phyloP scores from a whole-genome alignment of 2,329 filamentous ascomycete species.

The Lecanoromycetidae sp. region DNA sequence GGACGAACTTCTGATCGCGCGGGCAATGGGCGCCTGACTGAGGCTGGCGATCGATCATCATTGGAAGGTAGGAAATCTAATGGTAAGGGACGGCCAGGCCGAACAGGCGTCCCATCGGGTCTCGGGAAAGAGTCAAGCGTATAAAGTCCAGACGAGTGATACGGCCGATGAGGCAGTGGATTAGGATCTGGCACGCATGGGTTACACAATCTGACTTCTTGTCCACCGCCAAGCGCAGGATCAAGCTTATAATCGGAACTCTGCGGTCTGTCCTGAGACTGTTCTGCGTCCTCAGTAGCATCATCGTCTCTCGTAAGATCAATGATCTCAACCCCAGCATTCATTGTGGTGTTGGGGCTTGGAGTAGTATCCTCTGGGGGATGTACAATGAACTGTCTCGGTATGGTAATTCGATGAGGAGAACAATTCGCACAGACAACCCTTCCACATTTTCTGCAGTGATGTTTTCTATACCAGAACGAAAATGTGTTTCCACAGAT shows the following conservation, averaged over 20 bases:
- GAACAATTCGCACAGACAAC: slow-evolving; percentile 87
- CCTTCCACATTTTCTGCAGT: slow-evolving; percentile 90
- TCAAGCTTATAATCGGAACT: slow-evolving; percentile 16
- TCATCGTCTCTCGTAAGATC: slow-evolving; percentile 35
- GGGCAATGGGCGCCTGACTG: not conserved
- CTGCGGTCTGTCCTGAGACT: slow-evolving; percentile 9
- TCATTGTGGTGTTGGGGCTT: slow-evolving; percentile 32
- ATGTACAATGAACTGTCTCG: slow-evolving; percentile 81
- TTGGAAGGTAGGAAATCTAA: not conserved
- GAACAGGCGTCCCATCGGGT: not conserved
- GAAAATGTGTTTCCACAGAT: slow-evolving; percentile 72
- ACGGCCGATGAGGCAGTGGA: slow-evolving; percentile 38
- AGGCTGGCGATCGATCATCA: not conserved
- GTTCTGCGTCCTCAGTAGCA: slow-evolving; percentile 12
- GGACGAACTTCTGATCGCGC: slow-evolving; percentile 1
- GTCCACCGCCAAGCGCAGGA: slow-evolving; percentile 44
- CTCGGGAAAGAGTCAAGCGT: slow-evolving; percentile 7
- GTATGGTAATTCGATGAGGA: slow-evolving; percentile 88
- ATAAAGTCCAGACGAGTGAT: slow-evolving; percentile 3
- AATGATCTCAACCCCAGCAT: slow-evolving; percentile 33
- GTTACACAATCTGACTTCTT: slow-evolving; percentile 59
- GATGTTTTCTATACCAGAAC: slow-evolving; percentile 80
- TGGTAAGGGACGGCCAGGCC: not conserved
- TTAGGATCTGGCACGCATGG: slow-evolving; percentile 62
- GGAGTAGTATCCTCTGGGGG: slow-evolving; percentile 44